Percentiles rank a stretch among this genome's conserved stretches.
Conservation (phyloP, 768 basidiomycete genomes). For the Lyophyllum semitale region DNA sequence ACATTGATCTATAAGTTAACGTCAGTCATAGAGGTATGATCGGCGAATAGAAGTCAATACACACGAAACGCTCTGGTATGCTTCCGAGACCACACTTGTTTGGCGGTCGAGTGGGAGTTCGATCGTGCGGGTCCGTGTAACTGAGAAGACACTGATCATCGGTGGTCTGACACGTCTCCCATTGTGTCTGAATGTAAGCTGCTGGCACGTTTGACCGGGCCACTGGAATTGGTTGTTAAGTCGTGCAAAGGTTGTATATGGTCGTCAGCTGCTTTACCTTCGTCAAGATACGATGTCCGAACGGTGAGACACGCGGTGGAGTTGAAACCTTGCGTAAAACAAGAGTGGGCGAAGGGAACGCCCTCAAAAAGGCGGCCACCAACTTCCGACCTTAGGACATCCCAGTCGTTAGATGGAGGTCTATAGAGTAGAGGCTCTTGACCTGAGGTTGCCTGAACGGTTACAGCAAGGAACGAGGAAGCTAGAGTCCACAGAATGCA, state of each 20-base stretch:
- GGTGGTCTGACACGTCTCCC: constrained; percentile 56
- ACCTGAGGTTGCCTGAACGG: background rate
- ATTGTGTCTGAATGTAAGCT: constrained; percentile 43
- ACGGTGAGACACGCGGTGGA: constrained; percentile 17
- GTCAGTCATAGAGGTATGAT: background rate
- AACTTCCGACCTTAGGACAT: constrained; percentile 12
- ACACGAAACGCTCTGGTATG: constrained; percentile 39
- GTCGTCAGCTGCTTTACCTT: constrained; percentile 10
- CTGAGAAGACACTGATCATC: constrained; percentile 51
- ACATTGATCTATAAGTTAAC: constrained; percentile 35
- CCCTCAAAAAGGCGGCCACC: constrained; percentile 18
- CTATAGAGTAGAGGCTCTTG: constrained; percentile 7
- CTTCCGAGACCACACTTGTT: constrained; percentile 37
- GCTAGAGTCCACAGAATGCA: background rate
- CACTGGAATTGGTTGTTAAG: background rate
- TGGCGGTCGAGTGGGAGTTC: constrained; percentile 22
- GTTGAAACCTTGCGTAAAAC: constrained; percentile 19
- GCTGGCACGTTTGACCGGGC: constrained; percentile 22
- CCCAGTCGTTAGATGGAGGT: constrained; percentile 16
- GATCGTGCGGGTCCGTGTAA: constrained; percentile 32
- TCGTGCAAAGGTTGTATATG: constrained; percentile 8
- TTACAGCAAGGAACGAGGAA: background rate
- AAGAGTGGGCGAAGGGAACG: constrained; percentile 24
- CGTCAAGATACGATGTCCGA: constrained; percentile 19
- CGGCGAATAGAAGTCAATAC: constrained; percentile 10